phyloP scores from a whole-genome alignment of 1,284 basidiomycete genomes.

The Papiliotrema terrestris region DNA sequence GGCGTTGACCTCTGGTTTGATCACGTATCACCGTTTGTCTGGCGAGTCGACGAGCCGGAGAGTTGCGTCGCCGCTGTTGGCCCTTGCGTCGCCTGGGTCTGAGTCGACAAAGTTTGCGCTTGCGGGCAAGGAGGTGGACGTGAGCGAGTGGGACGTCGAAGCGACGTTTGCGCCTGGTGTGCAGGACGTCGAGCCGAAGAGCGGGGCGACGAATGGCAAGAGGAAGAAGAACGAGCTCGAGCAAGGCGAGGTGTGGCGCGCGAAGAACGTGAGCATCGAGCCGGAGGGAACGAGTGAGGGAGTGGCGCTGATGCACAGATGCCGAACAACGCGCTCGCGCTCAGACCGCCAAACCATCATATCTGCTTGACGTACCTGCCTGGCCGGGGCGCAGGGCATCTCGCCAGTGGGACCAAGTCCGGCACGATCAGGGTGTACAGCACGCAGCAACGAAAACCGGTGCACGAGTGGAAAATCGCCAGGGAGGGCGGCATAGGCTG shows the following conservation, averaged over 20 bases:
- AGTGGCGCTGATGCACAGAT: conserved; percentile 52
- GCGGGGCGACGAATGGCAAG: conserved; percentile 50
- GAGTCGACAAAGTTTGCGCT: conserved; percentile 63
- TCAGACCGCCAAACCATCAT: conserved; percentile 74
- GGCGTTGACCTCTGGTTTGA: conserved; percentile 38
- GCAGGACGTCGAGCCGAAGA: not conserved
- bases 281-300: not conserved
- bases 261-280: conserved; percentile 44
- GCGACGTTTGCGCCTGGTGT: conserved; percentile 55
- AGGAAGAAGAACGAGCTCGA: conserved; percentile 66
- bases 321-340: conserved; percentile 68
- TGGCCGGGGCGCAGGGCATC: conserved; percentile 52
- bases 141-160: conserved; percentile 77
- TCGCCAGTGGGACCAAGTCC: conserved; percentile 70
- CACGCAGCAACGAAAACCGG: conserved; percentile 66
- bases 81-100: conserved; percentile 54
- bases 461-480: conserved; percentile 45
- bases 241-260: conserved; percentile 55
- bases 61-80: conserved; percentile 35
- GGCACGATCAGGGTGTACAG: conserved; percentile 79
- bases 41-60: conserved; percentile 10
- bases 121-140: conserved; percentile 82
- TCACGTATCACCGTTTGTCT: conserved; percentile 21
- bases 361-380: conserved; percentile 52
- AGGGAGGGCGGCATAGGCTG: conserved; percentile 61